These are phyloP conservation scores for Hymenoscyphus fructigenus DNA, from an alignment of 2,329 filamentous ascomycete genomes.

Conservation along the genomic window DNA sequence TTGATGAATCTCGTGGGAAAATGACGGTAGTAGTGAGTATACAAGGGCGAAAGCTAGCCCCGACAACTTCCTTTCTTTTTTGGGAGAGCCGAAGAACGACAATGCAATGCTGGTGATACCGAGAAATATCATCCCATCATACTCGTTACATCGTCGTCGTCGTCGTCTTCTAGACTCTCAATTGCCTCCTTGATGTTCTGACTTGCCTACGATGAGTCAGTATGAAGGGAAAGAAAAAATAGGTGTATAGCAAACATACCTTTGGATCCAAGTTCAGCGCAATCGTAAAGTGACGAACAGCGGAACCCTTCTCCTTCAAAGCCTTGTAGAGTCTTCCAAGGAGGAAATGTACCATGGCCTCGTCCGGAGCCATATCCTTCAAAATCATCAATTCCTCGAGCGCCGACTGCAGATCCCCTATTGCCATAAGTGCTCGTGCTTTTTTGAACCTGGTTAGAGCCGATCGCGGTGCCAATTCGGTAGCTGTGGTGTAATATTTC, in stretches of 20 bases:
- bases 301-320: constrained; percentile 70
- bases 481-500: constrained; percentile 77
- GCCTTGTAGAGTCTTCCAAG: constrained; percentile 80
- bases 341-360: constrained; percentile 93
- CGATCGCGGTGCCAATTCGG: constrained; percentile 76
- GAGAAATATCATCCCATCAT: constrained; percentile 27
- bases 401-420: constrained; percentile 69
- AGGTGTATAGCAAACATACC: constrained; percentile 51
- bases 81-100: background rate
- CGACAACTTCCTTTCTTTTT: background rate
- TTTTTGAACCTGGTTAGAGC: constrained; percentile 91
- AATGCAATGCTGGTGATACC: background rate
- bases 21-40: background rate
- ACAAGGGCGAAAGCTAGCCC: background rate
- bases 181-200: constrained; percentile 96
- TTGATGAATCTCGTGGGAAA: constrained; percentile 3
- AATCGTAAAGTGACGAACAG: constrained; percentile 93
- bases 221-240: constrained; percentile 15
- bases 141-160: constrained; percentile 50
- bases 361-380: constrained; percentile 88
- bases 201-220: constrained; percentile 62
- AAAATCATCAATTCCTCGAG: constrained; percentile 82
- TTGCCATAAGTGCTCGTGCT: constrained; percentile 78
- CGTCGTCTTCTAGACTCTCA: constrained; percentile 82
- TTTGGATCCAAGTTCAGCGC: constrained; percentile 95